phyloP scores from a whole-genome alignment of 345 rosid species.

The Rhodomyrtus tomentosa region DNA sequence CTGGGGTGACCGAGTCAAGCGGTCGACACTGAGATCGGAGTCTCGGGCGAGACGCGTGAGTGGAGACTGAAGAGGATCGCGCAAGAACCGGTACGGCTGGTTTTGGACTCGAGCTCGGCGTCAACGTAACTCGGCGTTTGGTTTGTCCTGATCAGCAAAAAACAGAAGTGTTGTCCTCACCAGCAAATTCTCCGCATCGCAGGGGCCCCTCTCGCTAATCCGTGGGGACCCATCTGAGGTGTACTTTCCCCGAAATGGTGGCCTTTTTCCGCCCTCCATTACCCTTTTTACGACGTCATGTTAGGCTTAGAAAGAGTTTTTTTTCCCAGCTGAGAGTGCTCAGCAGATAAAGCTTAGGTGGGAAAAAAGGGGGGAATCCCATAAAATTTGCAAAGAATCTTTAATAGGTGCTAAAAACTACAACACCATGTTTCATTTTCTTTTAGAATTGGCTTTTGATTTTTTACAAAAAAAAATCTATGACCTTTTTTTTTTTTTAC shows the following conservation, averaged over 20 bases:
- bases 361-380: background rate
- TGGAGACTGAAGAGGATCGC: too few relatives aligned
- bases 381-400: background rate
- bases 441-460: background rate
- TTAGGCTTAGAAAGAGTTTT: background rate
- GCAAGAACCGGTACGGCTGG: too few relatives aligned
- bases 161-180: background rate
- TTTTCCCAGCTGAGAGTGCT: too few relatives aligned
- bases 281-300: background rate
- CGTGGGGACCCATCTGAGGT: background rate
- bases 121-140: fast-evolving
- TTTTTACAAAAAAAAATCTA: too few relatives aligned
- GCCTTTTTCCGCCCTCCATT: fast-evolving
- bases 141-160: background rate
- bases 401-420: fast-evolving
- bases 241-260: background rate
- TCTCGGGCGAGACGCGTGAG: background rate
- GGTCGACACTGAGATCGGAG: background rate
- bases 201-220: background rate
- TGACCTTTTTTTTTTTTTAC: background rate
- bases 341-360: background rate
- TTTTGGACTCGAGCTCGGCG: background rate
- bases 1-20: background rate
- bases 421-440: background rate
- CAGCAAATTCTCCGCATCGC: background rate